Percentiles rank a stretch among this genome's conserved stretches.
Conservation (phyloP, 2,329 filamentous ascomycete species). For the Biscogniauxia sp. region DNA sequence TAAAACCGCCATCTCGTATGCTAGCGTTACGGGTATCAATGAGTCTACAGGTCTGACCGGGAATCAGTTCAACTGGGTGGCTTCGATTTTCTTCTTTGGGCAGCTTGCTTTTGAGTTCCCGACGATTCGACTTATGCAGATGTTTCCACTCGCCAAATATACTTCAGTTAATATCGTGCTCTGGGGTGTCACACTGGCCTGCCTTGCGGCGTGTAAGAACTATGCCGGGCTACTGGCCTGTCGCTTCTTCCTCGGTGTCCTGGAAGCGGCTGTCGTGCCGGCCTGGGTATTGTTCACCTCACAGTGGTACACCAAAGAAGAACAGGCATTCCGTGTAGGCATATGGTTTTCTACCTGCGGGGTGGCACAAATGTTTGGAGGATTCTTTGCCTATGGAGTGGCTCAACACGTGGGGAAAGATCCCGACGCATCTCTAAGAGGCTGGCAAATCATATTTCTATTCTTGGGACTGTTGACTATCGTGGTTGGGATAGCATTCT, state of each 20-base stretch:
- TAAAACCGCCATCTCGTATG: constrained; percentile 22
- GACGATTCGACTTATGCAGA: constrained; percentile 36
- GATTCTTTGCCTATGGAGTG: constrained; percentile 36
- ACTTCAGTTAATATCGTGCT: constrained; percentile 35
- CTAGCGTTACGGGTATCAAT: constrained; percentile 20
- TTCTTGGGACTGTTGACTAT: constrained; percentile 30
- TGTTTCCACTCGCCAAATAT: constrained; percentile 38
- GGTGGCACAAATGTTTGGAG: constrained; percentile 36
- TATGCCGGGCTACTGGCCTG: constrained; percentile 22
- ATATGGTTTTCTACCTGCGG: constrained; percentile 29
- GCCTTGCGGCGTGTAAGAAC: constrained; percentile 19
- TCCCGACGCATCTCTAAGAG: constrained; percentile 25
- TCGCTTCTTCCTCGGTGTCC: constrained; percentile 27
- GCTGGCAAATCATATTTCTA: constrained; percentile 39
- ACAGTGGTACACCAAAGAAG: constrained; percentile 29
- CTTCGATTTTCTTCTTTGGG: constrained; percentile 35
- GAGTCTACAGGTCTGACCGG: constrained; percentile 36
- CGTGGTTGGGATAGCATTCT: constrained; percentile 34
- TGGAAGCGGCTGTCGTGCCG: constrained; percentile 27
- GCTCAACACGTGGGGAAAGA: constrained; percentile 28
- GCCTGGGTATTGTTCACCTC: constrained; percentile 33
- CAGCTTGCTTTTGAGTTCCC: constrained; percentile 39
- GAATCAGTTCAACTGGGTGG: constrained; percentile 43
- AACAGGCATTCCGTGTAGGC: constrained; percentile 25
- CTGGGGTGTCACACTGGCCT: constrained; percentile 31